Percentiles rank a stretch among this genome's conserved stretches.
Conservation (phyloP, 805 yeast species). For the Diddensiella transvaalensis region DNA sequence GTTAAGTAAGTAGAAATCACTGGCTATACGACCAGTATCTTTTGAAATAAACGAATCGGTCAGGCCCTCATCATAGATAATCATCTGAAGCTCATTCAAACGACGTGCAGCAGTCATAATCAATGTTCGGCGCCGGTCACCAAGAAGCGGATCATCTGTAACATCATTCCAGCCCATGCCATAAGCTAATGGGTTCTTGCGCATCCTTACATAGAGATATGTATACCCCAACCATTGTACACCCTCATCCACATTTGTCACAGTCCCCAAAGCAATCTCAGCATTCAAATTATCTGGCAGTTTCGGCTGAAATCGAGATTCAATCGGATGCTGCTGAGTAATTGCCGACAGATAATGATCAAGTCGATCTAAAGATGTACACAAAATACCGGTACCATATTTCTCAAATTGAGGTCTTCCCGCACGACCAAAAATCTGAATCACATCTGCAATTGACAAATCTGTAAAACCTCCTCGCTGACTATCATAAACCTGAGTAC, state of each 20-base stretch:
- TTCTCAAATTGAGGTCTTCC: constrained; percentile 97
- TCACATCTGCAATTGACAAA: constrained; percentile 91
- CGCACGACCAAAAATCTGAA: constrained; percentile 98
- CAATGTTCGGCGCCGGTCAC: constrained; percentile 70
- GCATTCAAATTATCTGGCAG: constrained; percentile 93
- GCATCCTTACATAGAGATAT: constrained; percentile 89
- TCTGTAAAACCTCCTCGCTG: constrained; percentile 93
- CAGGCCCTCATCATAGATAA: constrained; percentile 74
- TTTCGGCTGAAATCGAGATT: constrained; percentile 72
- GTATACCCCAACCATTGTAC: constrained; percentile 98
- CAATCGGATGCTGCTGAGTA: constrained; percentile 95
- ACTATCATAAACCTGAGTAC: constrained; percentile 93
- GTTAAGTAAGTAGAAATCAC: constrained; percentile 84
- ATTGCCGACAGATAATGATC: constrained; percentile 86
- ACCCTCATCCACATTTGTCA: constrained; percentile 90
- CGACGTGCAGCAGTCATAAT: constrained; percentile 75
- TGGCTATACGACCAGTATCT: constrained; percentile 90
- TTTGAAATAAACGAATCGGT: constrained; percentile 77
- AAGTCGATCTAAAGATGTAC: constrained; percentile 75
- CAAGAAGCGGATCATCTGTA: constrained; percentile 74
- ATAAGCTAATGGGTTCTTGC: constrained; percentile 86
- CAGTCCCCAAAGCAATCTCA: constrained; percentile 92
- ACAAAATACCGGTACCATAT: constrained; percentile 86
- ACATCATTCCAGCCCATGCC: constrained; percentile 88
- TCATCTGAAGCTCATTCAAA: constrained; percentile 87